These are phyloP conservation scores for Dichotomocladium elegans DNA, from an alignment of 371 early-diverging fungal genomes.

Conservation along the genomic window DNA sequence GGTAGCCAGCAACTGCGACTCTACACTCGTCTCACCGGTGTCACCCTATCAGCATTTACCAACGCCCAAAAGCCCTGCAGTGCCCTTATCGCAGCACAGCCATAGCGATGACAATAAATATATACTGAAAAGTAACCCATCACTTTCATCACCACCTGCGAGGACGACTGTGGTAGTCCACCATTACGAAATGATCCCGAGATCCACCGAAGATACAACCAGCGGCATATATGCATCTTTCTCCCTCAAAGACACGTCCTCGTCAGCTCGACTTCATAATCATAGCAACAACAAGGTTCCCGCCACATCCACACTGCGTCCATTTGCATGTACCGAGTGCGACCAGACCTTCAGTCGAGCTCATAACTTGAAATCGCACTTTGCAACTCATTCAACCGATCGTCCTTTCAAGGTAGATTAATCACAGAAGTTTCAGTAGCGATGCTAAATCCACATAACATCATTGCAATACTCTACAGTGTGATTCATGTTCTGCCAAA, in stretches of 20 bases:
- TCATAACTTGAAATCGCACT: slow-evolving; percentile 44
- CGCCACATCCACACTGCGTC: too few species aligned
- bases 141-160: background rate
- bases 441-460: background rate
- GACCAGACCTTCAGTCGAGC: slow-evolving; percentile 37
- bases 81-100: background rate
- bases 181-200: too few species aligned
- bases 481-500: slow-evolving; percentile 28
- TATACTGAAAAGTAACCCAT: background rate
- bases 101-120: background rate
- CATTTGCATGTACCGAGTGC: slow-evolving; percentile 30
- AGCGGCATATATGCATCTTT: slow-evolving; percentile 2
- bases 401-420: slow-evolving; percentile 37
- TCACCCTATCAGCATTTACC: too few species aligned
- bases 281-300: too few species aligned
- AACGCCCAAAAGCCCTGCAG: slow-evolving; percentile 2
- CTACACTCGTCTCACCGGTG: too few species aligned
- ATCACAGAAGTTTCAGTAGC: background rate
- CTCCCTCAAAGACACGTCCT: background rate
- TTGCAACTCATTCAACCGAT: slow-evolving; percentile 38
- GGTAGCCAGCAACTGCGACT: too few species aligned
- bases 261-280: background rate
- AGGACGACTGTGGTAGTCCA: too few species aligned
- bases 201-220: background rate
- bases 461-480: slow-evolving; percentile 15